A percentile compares a stretch with the other conserved stretches of the same genome.
These are phyloP conservation scores for Suhomyces maxii DNA, from an alignment of 1,139 yeast species.

Conservation along the genomic window DNA sequence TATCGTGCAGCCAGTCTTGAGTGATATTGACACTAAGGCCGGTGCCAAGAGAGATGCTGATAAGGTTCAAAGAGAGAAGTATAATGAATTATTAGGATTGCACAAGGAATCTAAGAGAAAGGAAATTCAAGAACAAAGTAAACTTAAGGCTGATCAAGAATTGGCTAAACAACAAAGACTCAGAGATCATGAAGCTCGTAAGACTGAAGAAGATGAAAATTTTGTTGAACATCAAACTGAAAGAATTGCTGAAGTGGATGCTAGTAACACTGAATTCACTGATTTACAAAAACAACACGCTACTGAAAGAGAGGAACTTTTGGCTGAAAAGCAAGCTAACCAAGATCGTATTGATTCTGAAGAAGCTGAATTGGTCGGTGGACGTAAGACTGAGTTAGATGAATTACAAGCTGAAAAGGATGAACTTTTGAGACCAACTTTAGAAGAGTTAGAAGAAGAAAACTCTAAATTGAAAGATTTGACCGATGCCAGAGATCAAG, in stretches of 20 bases:
- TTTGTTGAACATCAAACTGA: constrained; percentile 31
- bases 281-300: constrained; percentile 35
- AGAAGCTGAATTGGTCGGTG: constrained; percentile 40
- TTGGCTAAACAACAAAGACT: constrained; percentile 40
- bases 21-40: constrained; percentile 72
- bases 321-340: constrained; percentile 40
- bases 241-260: constrained; percentile 40
- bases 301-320: constrained; percentile 38
- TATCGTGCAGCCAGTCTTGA: constrained; percentile 82
- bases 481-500: constrained; percentile 39
- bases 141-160: constrained; percentile 41
- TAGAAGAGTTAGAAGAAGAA: constrained; percentile 43
- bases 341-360: constrained; percentile 44
- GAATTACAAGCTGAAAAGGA: constrained; percentile 49
- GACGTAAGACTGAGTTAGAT: constrained; percentile 45
- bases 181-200: constrained; percentile 39
- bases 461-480: constrained; percentile 39
- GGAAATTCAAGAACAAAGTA: constrained; percentile 51
- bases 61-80: constrained; percentile 28
- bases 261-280: constrained; percentile 35
- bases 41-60: constrained; percentile 70
- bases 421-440: constrained; percentile 40
- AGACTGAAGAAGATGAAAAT: constrained; percentile 41
- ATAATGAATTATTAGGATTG: constrained; percentile 32
- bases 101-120: constrained; percentile 51